Evolutionary conservation across 202 grass and related monocot species (phyloP).

Genomic region (Carex arenaria): DNA sequence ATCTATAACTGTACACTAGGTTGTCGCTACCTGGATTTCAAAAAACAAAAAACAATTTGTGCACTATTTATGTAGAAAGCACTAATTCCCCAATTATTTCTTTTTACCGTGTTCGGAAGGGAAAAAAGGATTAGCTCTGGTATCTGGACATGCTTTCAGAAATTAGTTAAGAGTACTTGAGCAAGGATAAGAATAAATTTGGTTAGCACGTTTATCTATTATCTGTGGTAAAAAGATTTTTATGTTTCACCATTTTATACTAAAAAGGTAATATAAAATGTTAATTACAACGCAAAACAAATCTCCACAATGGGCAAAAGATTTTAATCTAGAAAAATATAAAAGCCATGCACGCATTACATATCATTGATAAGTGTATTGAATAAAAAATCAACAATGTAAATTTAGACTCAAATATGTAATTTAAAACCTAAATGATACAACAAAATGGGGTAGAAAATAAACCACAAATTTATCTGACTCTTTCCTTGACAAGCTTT

Average conservation of each 20-base stretch:
- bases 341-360: background rate
- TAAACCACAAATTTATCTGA: background rate
- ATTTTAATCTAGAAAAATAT: background rate
- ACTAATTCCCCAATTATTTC: too few species aligned
- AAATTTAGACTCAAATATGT: constrained; percentile 9
- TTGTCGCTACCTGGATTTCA: too few species aligned
- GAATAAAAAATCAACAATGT: background rate
- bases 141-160: too few species aligned
- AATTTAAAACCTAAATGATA: background rate
- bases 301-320: background rate
- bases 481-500: background rate
- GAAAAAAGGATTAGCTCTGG: background rate
- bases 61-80: too few species aligned
- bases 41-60: too few species aligned
- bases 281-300: background rate
- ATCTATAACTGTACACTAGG: too few species aligned
- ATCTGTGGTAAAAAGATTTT: background rate
- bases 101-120: constrained; percentile 20
- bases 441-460: background rate
- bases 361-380: background rate
- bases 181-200: too few species aligned
- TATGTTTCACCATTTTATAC: background rate
- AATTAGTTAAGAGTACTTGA: too few species aligned
- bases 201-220: background rate
- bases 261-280: background rate